Conservation (phyloP, 495 filamentous ascomycete species). For the Trichoderma reesei region DNA sequence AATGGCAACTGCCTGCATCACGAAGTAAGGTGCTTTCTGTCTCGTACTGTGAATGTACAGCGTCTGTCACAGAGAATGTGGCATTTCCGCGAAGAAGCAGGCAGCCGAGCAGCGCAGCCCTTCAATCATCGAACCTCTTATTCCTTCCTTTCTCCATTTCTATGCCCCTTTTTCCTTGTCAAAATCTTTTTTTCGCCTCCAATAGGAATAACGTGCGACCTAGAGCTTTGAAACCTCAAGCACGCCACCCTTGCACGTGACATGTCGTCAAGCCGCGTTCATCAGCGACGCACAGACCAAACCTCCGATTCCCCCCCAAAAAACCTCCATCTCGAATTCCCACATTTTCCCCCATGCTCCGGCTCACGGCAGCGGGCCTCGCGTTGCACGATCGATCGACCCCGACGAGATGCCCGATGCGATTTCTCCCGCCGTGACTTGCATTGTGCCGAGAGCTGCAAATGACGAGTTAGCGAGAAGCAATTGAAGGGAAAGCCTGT, state of each 20-base stretch:
- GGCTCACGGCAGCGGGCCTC: neutral
- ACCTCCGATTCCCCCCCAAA: neutral
- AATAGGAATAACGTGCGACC: neutral
- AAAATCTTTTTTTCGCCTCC: neutral
- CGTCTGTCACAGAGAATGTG: no score
- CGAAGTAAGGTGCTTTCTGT: no score
- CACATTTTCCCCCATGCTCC: neutral
- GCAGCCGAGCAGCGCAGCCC: no score
- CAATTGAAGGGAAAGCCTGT: no score
- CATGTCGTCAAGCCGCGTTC: neutral
- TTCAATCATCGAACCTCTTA: no score
- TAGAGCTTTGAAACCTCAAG: neutral
- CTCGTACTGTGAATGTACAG: no score
- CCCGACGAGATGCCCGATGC: neutral
- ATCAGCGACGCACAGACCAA: neutral
- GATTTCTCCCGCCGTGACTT: neutral
- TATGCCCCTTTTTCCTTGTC: neutral
- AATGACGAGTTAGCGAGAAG: no score
- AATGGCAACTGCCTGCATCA: no score
- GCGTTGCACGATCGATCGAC: constrained; percentile 1
- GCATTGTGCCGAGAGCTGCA: neutral
- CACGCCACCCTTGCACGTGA: constrained; percentile 3
- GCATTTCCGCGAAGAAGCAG: no score
- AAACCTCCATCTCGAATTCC: neutral
- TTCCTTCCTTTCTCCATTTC: neutral